Base-by-base conservation (phyloP, 306 rosid genomes). In the Coriaria nepalensis region DNA sequence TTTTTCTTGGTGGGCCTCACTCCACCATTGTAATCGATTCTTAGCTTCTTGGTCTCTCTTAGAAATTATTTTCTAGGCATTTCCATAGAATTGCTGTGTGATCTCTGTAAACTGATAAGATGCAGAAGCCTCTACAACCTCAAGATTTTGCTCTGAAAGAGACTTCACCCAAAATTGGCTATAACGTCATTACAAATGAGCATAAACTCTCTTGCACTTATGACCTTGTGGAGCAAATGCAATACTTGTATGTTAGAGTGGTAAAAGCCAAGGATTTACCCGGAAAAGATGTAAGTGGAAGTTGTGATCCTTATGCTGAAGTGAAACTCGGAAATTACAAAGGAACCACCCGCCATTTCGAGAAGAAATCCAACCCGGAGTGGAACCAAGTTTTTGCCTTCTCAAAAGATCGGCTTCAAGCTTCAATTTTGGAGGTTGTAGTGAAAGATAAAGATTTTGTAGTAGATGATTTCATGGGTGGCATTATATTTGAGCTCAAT, bases 171-270 rank as follows among this genome's bases (percentile, higher is more conserved):
- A 87, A 87, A 43, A 87, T 83, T 45, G 94, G 94, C 4, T 93
- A 87, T 6, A 79, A 80, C 7, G 46, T 82, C 6, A 6, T 78
- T 40, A 60, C 59, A n/a, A n/a, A n/a, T 2, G 52, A 68, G 35
- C 85, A 87, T 68, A 87, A 87, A 76, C 93, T 87, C 43, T 72
- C 94, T 4, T 73, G 79, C 70, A 60, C 96, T 56, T 83, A 87
- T 78, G 96, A 87, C 52, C 74, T 87, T 6, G 96, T 87, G 42
- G 96, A 87, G 56, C 96, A 80, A 60, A 87, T 87, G 94, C 93
- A 75, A 13, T 80, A 87, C 49, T 93, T 87, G 50, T 87, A 82
- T 50, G 87, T 87, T 50, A 68, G 78, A 0, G 96, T 87, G 32
- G 94, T 87, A 15, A 87, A 82, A 72, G 94, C 96, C 55, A 82